Evolutionary conservation across 257 asterid species (phyloP).

Genomic region (Solanum infundibuliforme): DNA sequence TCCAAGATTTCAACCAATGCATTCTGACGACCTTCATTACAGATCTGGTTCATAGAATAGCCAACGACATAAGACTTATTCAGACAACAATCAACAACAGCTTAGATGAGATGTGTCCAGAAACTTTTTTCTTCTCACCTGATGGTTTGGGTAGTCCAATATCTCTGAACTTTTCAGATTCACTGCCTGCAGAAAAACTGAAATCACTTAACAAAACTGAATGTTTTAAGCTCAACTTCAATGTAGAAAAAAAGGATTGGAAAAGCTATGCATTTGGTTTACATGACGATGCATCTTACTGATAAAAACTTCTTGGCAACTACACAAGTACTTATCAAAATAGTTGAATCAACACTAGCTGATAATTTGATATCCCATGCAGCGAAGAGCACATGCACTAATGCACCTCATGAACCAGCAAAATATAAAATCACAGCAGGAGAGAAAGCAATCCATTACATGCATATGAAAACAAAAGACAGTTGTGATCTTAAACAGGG

Average conservation of each 20-base stretch:
- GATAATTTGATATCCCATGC: neutral
- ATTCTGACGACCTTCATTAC: conserved; percentile 84
- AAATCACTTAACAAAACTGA: conserved; percentile 10
- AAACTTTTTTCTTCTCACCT: conserved; percentile 28
- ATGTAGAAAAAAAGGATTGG: neutral
- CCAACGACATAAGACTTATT: conserved; percentile 2
- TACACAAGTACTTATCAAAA: neutral
- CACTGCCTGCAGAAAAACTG: conserved; percentile 70
- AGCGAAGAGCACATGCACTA: neutral
- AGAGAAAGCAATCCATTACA: neutral
- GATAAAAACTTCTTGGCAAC: neutral
- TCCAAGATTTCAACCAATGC: conserved; percentile 78
- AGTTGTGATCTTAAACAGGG: neutral
- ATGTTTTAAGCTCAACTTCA: neutral
- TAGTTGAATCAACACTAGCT: neutral
- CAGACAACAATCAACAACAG: neutral
- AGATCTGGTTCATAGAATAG: conserved; percentile 41
- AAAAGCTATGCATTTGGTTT: neutral
- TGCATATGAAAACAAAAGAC: neutral
- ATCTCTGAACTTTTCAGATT: conserved; percentile 87
- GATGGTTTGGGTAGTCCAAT: conserved; percentile 63
- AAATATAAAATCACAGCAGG: neutral
- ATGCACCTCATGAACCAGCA: neutral
- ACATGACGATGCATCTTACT: neutral
- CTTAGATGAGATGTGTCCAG: neutral